Percentiles rank a stretch among this genome's conserved stretches.
phyloP scores from a whole-genome alignment of 306 rosid genomes.

The Corylus americana region DNA sequence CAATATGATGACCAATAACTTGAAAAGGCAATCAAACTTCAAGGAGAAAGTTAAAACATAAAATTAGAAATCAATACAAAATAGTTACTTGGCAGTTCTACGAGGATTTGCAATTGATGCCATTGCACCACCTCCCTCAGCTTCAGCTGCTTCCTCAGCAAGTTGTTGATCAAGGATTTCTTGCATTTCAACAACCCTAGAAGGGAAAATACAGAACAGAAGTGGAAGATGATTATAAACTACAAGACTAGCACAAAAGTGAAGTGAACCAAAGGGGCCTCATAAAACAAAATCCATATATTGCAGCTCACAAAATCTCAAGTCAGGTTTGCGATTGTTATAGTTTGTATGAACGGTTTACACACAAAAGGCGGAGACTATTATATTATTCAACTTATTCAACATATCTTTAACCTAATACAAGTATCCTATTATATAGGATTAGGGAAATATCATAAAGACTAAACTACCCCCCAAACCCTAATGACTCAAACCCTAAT shows the following conservation, averaged over 20 bases:
- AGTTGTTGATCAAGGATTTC: constrained; percentile 47
- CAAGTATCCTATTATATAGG: too few relatives aligned
- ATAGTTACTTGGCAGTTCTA: constrained; percentile 56
- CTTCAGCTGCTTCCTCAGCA: constrained; percentile 99
- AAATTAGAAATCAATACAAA: constrained; percentile 30
- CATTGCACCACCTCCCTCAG: constrained; percentile 84
- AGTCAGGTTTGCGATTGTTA: not conserved
- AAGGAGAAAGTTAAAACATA: constrained; percentile 7
- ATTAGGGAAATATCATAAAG: too few relatives aligned
- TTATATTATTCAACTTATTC: too few relatives aligned
- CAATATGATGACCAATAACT: constrained; percentile 11
- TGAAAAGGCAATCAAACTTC: constrained; percentile 21
- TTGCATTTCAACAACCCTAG: too few relatives aligned
- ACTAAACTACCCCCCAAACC: too few relatives aligned
- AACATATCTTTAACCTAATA: too few relatives aligned
- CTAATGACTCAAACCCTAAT: too few relatives aligned
- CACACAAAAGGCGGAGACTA: too few relatives aligned
- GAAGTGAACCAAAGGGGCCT: constrained; percentile 9
- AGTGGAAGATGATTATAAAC: too few relatives aligned
- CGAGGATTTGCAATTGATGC: constrained; percentile 76
- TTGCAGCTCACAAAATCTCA: not conserved
- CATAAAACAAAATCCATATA: not conserved
- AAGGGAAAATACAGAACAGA: too few relatives aligned
- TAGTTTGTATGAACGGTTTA: too few relatives aligned
- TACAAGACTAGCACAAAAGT: too few relatives aligned